Percentiles rank a stretch among this genome's conserved stretches.
These are phyloP conservation scores for Quercus berberidifolia DNA, from an alignment of 306 rosid genomes.

Conservation along the genomic window DNA sequence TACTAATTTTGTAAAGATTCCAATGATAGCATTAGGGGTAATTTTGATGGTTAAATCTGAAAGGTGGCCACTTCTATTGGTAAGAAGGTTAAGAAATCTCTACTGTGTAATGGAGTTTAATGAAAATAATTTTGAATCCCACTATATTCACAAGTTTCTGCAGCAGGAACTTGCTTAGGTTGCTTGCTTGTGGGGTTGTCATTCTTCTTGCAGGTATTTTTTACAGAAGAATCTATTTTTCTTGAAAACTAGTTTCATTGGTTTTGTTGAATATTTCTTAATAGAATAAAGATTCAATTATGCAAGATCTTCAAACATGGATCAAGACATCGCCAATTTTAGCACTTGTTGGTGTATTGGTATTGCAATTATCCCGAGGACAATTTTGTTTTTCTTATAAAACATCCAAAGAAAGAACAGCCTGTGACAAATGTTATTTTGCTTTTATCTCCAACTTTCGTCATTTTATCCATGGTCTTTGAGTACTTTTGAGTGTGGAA, in stretches of 20 bases:
- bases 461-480: no score
- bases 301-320: slow-evolving; percentile 45
- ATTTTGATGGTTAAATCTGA: slow-evolving; percentile 59
- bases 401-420: neutral
- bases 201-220: slow-evolving; percentile 57
- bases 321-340: slow-evolving; percentile 38
- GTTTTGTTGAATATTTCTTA: neutral
- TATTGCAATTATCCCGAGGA: slow-evolving; percentile 20
- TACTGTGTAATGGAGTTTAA: neutral
- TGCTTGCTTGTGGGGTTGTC: slow-evolving; percentile 57
- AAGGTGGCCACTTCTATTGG: slow-evolving; percentile 68
- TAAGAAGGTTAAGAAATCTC: no score
- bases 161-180: slow-evolving; percentile 71
- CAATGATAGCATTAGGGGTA: slow-evolving; percentile 58
- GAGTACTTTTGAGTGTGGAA: no score
- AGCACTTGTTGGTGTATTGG: slow-evolving; percentile 76
- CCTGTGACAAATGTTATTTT: no score
- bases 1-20: slow-evolving; percentile 52
- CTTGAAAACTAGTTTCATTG: neutral
- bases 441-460: no score
- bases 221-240: neutral
- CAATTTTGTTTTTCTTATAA: neutral
- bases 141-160: slow-evolving; percentile 41
- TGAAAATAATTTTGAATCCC: slow-evolving; percentile 10
- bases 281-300: neutral